Evolutionary conservation across 768 basidiomycete species (phyloP).

Genomic region (Lactarius hengduanensis): DNA sequence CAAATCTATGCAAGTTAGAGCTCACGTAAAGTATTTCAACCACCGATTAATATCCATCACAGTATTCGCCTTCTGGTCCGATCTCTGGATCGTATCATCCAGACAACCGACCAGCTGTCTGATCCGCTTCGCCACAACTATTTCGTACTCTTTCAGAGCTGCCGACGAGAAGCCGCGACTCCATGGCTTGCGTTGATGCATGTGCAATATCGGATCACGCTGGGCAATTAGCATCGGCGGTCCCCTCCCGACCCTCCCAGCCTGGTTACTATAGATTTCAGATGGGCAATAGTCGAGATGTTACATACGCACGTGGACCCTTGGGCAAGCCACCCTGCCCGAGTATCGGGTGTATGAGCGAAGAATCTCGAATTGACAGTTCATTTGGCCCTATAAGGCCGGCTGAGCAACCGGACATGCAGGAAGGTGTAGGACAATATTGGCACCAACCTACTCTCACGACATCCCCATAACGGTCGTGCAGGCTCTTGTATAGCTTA

Average conservation of each 20-base stretch:
- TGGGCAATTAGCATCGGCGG: constrained; percentile 40
- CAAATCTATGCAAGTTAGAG: not conserved
- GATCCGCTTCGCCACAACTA: constrained; percentile 39
- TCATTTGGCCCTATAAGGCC: constrained; percentile 1
- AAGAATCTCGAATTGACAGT: not conserved
- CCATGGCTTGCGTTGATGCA: constrained; percentile 47
- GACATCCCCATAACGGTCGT: constrained; percentile 40
- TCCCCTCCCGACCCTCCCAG: constrained; percentile 22
- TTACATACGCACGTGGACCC: not conserved
- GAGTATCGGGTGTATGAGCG: not conserved
- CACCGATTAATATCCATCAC: constrained; percentile 37
- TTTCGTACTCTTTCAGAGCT: constrained; percentile 49
- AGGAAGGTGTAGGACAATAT: not conserved
- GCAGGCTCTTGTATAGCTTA: constrained; percentile 34
- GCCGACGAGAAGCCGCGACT: constrained; percentile 46
- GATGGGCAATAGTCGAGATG: not conserved
- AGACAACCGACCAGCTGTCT: constrained; percentile 44
- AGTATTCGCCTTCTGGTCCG: constrained; percentile 22
- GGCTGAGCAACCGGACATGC: not conserved
- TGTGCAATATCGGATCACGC: constrained; percentile 45
- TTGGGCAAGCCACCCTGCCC: not conserved
- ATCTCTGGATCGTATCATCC: constrained; percentile 26
- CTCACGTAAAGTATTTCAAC: constrained; percentile 44
- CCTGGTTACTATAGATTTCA: not conserved
- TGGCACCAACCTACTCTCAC: constrained; percentile 32